phyloP scores from a whole-genome alignment of 176 grass and related monocot species.

The Phoenix roebelenii region DNA sequence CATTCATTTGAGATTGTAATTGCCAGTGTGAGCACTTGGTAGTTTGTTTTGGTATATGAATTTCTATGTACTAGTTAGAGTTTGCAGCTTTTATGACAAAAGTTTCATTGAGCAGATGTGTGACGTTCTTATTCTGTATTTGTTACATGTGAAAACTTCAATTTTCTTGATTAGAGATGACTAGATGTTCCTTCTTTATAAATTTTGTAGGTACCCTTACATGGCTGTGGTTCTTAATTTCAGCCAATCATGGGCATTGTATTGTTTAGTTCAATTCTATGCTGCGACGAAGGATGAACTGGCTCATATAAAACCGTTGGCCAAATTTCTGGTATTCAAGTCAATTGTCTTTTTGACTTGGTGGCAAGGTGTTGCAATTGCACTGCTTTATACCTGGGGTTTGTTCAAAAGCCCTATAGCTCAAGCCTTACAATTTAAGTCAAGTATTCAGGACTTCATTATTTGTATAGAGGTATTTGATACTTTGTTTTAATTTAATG shows the following conservation, averaged over 20 bases:
- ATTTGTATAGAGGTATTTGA: constrained; percentile 95
- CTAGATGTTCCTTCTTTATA: too few relatives aligned
- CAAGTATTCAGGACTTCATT: constrained; percentile 91
- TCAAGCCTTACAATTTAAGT: constrained; percentile 80
- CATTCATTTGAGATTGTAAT: too few relatives aligned
- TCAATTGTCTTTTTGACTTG: constrained; percentile 98
- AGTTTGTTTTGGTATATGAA: too few relatives aligned
- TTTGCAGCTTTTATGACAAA: too few relatives aligned
- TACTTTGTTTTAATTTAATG: constrained; percentile 33
- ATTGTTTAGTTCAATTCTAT: constrained; percentile 91
- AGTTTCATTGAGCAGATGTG: too few relatives aligned
- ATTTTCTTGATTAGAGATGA: too few relatives aligned
- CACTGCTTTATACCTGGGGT: constrained; percentile 72
- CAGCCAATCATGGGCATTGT: constrained; percentile 96
- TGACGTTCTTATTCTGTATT: too few relatives aligned
- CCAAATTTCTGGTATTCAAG: constrained; percentile 92
- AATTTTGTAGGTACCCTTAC: constrained; percentile 74
- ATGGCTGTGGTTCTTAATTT: constrained; percentile 85
- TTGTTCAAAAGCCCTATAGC: constrained; percentile 84
- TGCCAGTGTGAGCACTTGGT: too few relatives aligned
- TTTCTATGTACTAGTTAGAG: too few relatives aligned
- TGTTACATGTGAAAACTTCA: too few relatives aligned
- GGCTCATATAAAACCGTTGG: constrained; percentile 75
- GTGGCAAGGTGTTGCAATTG: constrained; percentile 96
- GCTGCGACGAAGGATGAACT: constrained; percentile 86